Conservation (phyloP, 2,329 filamentous ascomycete species). For the Colletotrichum falcatum region DNA sequence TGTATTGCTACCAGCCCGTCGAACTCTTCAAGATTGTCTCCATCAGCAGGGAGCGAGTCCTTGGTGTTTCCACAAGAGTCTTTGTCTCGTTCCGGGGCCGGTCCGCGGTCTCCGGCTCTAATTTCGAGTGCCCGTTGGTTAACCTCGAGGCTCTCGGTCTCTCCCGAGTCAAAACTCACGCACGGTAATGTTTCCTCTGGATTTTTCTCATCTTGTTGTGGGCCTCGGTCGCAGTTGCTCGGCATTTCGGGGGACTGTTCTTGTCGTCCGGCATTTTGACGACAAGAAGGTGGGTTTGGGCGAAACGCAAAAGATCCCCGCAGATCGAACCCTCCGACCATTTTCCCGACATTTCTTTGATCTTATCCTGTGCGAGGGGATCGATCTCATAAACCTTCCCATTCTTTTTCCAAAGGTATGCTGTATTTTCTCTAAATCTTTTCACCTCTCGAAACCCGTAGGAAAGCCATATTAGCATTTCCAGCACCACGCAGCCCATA, state of each 20-base stretch:
- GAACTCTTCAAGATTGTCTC: slow-evolving; percentile 7
- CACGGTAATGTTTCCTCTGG: neutral
- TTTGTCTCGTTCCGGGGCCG: neutral
- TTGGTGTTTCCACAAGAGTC: neutral
- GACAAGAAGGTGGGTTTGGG: slow-evolving; percentile 2
- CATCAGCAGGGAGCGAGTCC: slow-evolving; percentile 1
- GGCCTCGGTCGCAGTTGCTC: neutral
- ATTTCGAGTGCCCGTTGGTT: neutral
- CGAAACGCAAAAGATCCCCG: neutral
- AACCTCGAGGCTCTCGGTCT: neutral
- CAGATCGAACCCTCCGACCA: neutral
- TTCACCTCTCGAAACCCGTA: slow-evolving; percentile 27
- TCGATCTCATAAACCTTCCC: neutral
- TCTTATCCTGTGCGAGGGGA: neutral
- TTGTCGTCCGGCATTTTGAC: neutral
- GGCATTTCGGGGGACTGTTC: accelerated
- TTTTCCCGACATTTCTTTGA: neutral
- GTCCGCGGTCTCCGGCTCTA: neutral
- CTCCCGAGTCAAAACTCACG: neutral
- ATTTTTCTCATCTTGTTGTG: neutral
- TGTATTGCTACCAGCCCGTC: slow-evolving; percentile 7
- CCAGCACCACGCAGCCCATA: slow-evolving; percentile 48
- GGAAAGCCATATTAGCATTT: slow-evolving; percentile 47
- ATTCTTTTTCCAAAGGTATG: neutral
- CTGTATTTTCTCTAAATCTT: neutral